phyloP scores from a whole-genome alignment of 805 yeast species.

The Kregervanrija fluxuum region DNA sequence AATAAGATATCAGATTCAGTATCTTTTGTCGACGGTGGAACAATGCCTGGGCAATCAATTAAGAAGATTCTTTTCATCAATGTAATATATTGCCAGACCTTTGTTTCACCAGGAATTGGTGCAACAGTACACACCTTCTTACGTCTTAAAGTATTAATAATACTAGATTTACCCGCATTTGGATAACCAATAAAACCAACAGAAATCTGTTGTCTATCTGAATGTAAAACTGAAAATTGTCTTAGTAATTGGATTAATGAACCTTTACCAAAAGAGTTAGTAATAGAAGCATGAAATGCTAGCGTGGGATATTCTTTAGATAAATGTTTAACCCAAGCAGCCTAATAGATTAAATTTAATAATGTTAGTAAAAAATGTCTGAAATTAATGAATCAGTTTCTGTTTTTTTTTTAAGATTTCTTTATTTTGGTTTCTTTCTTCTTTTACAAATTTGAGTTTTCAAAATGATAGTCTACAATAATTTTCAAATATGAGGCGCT shows the following conservation, averaged over 20 bases:
- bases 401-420: too few species aligned
- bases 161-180: slow-evolving; percentile 95
- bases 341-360: slow-evolving; percentile 37
- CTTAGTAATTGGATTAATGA: slow-evolving; percentile 87
- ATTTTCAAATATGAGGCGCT: slow-evolving; percentile 59
- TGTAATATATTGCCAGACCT: slow-evolving; percentile 98
- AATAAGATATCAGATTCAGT: slow-evolving; percentile 85
- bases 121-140: slow-evolving; percentile 97
- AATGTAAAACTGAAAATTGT: slow-evolving; percentile 85
- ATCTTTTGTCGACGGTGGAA: slow-evolving; percentile 89
- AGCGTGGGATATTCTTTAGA: slow-evolving; percentile 89
- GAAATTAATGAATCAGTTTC: too few species aligned
- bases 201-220: slow-evolving; percentile 91
- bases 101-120: slow-evolving; percentile 98
- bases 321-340: slow-evolving; percentile 96
- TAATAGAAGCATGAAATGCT: slow-evolving; percentile 97
- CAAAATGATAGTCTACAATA: too few species aligned
- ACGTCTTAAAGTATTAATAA: slow-evolving; percentile 85
- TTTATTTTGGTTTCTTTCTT: too few species aligned
- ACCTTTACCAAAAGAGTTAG: slow-evolving; percentile 97
- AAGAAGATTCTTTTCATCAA: slow-evolving; percentile 91
- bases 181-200: slow-evolving; percentile 98
- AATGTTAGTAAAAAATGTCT: too few species aligned
- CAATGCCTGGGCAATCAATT: slow-evolving; percentile 98
- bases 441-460: too few species aligned